Evolutionary conservation across 2,329 filamentous ascomycete genomes (phyloP), one percentile per base, ranked within the genome.

Genomic region (Fusarium papillatum): DNA sequence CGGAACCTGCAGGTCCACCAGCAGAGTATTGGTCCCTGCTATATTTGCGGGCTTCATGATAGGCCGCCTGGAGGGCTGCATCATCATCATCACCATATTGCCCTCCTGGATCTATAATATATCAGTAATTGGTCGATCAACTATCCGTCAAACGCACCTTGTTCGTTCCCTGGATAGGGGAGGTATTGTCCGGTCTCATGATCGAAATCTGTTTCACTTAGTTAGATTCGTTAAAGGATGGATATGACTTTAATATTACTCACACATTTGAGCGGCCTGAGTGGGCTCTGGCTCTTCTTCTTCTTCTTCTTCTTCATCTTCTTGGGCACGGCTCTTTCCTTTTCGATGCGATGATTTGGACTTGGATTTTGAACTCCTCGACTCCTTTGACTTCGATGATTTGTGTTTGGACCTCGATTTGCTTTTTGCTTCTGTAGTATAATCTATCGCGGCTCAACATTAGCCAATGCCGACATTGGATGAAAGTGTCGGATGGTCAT

Each of bases 291-390:
- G 69, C 43, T 72, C 78, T n/a, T 69, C 71, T 26, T 78, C 78
- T 46, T 46, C 63, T 7, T 73, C 72, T 22, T 78, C 78, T 1
- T 70, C 67, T 4, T 72, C 75, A 4, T 76, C 69, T n/a, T 73
- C 71, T 4, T 73, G 46, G 34, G 70, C 76, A 7, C 69, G 72
- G 22, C 36, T 63, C 48, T 80, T 80, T 7, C 77, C 77, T 57
- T 80, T 80, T 29, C 70, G 73, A 61, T 72, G 67, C 10, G 74
- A 76, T 26, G 71, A 67, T 46, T 79, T 79, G 31, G 68, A 38
- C 41, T 73, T 70, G 31, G 71, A 64, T 67, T 73, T 79, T 16
- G 77, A 73, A 14, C 34, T 24, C 34, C 69, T 75, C 7, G 64
- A 43, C 36, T 75, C 77, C 34, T 69, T 75, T 5, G 60, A 36